A percentile compares a stretch with the other conserved stretches of the same genome.
Conservation (phyloP, 2,329 filamentous ascomycete species). For the Microcyclosporella mali region DNA sequence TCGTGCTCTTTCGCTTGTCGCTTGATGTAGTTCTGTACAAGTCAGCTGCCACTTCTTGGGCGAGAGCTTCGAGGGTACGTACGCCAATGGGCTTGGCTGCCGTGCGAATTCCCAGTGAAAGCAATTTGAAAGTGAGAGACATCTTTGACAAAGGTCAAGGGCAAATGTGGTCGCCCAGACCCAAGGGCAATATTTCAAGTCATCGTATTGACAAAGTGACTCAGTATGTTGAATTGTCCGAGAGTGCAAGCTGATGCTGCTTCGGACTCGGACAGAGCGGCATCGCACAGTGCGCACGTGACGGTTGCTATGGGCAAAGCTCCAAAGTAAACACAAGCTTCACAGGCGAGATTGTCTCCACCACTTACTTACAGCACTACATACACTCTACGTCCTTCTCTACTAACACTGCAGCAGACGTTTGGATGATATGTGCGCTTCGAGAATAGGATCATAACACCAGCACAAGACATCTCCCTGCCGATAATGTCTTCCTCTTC, state of each 20-base stretch:
- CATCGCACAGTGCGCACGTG: no score
- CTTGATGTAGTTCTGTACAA: conserved; percentile 58
- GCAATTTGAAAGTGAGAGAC: conserved; percentile 62
- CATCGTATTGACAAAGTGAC: no score
- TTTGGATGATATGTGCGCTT: no score
- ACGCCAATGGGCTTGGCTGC: conserved; percentile 64
- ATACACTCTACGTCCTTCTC: no score
- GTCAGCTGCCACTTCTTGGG: conserved; percentile 1
- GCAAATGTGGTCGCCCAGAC: conserved; percentile 6
- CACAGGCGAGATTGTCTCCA: not conserved
- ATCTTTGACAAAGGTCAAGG: conserved; percentile 33
- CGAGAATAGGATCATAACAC: no score
- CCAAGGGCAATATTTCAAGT: conserved; percentile 7
- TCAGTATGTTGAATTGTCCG: no score
- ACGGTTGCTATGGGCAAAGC: not conserved
- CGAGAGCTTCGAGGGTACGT: conserved; percentile 28
- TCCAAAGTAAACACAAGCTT: not conserved
- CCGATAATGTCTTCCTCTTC: conserved; percentile 28
- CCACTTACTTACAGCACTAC: not conserved
- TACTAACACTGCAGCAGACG: no score
- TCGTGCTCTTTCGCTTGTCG: conserved; percentile 63
- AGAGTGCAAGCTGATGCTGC: no score
- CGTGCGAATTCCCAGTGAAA: conserved; percentile 58
- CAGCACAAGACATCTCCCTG: no score
- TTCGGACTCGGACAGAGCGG: no score